Percentiles rank a stretch among this genome's conserved stretches.
phyloP scores from a whole-genome alignment of 1,139 yeast genomes.

The Zygosaccharomyces sapae region DNA sequence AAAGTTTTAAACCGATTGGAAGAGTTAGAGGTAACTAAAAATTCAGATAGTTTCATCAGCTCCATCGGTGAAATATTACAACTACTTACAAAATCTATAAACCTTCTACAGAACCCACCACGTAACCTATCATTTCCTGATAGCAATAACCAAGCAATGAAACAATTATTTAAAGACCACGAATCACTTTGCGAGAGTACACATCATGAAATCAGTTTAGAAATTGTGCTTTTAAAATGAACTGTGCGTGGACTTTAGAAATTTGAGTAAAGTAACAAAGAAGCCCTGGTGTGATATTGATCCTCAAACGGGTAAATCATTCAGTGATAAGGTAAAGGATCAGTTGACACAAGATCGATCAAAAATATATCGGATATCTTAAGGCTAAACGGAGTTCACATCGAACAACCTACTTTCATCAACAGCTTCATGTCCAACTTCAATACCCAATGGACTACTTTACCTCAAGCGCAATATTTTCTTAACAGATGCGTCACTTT shows the following conservation, averaged over 20 bases:
- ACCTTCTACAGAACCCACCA: slow-evolving; percentile 34
- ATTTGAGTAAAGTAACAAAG: slow-evolving; percentile 31
- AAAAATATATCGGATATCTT: slow-evolving; percentile 25
- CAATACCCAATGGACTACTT: slow-evolving; percentile 29
- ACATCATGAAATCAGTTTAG: slow-evolving; percentile 28
- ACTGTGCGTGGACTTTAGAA: slow-evolving; percentile 31
- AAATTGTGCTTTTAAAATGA: slow-evolving; percentile 32
- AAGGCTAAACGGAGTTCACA: slow-evolving; percentile 25
- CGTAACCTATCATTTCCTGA: slow-evolving; percentile 31
- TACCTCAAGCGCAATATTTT: slow-evolving; percentile 36
- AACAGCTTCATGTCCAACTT: slow-evolving; percentile 26
- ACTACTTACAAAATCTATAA: slow-evolving; percentile 27
- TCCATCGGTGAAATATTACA: slow-evolving; percentile 21
- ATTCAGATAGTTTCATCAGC: slow-evolving; percentile 19
- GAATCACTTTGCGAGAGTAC: slow-evolving; percentile 24
- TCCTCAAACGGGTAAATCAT: slow-evolving; percentile 32
- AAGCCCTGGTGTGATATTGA: slow-evolving; percentile 39
- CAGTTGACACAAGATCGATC: slow-evolving; percentile 25
- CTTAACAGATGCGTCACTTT: slow-evolving; percentile 40
- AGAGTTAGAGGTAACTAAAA: slow-evolving; percentile 22
- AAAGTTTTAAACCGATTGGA: slow-evolving; percentile 19
- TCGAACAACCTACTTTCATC: slow-evolving; percentile 31
- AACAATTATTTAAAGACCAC: slow-evolving; percentile 26
- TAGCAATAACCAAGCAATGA: slow-evolving; percentile 28
- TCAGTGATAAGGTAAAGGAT: slow-evolving; percentile 30